Evolutionary conservation across 2,329 filamentous ascomycete species (phyloP).

Genomic region (Arthrinium phaeospermum): DNA sequence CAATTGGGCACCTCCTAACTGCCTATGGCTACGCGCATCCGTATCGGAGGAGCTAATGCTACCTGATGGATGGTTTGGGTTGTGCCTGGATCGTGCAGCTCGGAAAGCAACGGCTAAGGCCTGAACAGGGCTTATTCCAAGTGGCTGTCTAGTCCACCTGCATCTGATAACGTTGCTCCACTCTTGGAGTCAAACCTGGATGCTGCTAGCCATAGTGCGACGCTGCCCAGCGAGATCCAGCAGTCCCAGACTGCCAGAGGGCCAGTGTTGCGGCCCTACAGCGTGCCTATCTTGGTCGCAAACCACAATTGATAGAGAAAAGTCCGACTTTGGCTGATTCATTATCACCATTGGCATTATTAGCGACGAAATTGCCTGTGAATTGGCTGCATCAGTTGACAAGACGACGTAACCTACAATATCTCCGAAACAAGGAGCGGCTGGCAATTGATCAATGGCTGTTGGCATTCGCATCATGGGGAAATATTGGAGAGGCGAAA

Average conservation of each 20-base stretch:
- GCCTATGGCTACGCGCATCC: background rate
- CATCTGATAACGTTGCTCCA: slow-evolving; percentile 6
- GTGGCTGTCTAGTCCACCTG: slow-evolving; percentile 9
- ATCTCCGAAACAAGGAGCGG: background rate
- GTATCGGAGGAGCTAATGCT: background rate
- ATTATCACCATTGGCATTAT: background rate
- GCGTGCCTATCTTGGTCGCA: background rate
- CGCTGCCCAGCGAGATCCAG: slow-evolving; percentile 3
- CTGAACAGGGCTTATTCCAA: background rate
- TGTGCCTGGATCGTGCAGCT: slow-evolving; percentile 8
- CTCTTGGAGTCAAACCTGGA: background rate
- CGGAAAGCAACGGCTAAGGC: background rate
- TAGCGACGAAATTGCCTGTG: background rate
- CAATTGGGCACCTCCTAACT: background rate
- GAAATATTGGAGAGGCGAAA: background rate
- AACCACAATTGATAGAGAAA: slow-evolving; percentile 15
- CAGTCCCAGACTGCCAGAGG: background rate
- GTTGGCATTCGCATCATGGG: background rate
- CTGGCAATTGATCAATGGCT: background rate
- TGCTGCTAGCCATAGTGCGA: slow-evolving; percentile 6
- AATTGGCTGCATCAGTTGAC: background rate
- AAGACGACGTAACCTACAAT: background rate
- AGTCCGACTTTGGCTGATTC: background rate
- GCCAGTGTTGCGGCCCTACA: background rate
- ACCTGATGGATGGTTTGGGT: background rate